Evolutionary conservation across 2,329 filamentous ascomycete genomes (phyloP), one percentile per base, ranked within the genome.

Genomic region (Aureobasidium sp.): DNA sequence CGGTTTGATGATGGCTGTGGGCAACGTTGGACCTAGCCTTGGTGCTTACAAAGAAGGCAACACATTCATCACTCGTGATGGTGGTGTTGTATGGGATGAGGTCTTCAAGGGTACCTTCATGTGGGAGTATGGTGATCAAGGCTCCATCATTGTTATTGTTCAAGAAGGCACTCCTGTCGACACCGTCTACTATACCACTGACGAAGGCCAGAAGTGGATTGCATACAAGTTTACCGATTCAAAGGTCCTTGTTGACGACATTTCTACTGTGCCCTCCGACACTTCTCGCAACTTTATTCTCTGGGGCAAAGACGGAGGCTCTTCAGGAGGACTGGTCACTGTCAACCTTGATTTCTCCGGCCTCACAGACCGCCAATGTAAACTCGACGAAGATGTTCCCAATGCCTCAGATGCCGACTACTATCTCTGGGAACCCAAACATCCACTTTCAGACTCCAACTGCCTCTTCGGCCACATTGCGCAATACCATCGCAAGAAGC

Each of bases 41-140:
- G 79, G 76, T 6, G 73, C 77, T 24, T 76, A 82, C 57, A 81
- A 85, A 50, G 82, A 91, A 14, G 86, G 85, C 12, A 85, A 93
- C 65, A 97, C 91, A 0, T 98, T 91, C 71, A 85, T 97, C 75
- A 94, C 89, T 10, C 78, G 79, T 0, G 90, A 98, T 66, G 93
- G 86, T n/a, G 94, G 94, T 53, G 78, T 97, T 48, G 87, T 75
- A 34, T 98, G 93, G 93, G 83, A 78, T 59, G 81, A 84, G 55
- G 83, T 91, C 57, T 91, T 87, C 71, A 90, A 94, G 70, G 94
- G 93, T 5, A 80, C 79, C 30, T 95, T 90, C 76, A 85, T 86
- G 63, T 98, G 90, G 89, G 88, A 95, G 64, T 95, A 89, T 66
- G 94, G 93, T 55, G 94, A 98, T 62, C 89, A 95, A 67, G 93